phyloP scores from a whole-genome alignment of 306 rosid genomes.

The Quercus wislizeni region DNA sequence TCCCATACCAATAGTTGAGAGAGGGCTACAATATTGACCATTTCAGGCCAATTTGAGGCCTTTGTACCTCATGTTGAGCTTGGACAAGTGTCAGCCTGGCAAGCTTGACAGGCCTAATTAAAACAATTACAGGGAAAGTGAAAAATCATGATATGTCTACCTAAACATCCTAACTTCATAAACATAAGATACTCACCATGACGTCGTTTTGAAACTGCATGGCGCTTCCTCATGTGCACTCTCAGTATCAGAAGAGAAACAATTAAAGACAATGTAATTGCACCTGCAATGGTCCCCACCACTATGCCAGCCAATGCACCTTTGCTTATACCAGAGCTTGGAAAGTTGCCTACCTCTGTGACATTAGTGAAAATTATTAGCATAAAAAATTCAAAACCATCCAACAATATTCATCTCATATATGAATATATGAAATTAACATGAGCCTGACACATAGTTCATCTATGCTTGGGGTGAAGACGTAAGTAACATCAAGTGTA shows the following conservation, averaged over 20 bases:
- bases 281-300: constrained; percentile 71
- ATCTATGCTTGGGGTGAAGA: background rate
- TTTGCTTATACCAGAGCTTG: constrained; percentile 50
- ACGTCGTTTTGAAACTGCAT: constrained; percentile 49
- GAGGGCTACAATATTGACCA: too few relatives aligned
- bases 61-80: background rate
- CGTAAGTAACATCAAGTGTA: background rate
- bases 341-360: constrained; percentile 31
- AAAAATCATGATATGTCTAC: background rate
- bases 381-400: constrained; percentile 4
- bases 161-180: background rate
- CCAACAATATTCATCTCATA: background rate
- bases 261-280: constrained; percentile 55
- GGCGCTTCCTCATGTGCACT: constrained; percentile 29
- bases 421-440: background rate
- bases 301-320: constrained; percentile 74
- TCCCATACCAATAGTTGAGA: too few relatives aligned
- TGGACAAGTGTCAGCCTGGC: background rate
- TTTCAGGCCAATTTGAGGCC: background rate
- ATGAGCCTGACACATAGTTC: background rate
- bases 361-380: constrained; percentile 27
- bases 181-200: constrained; percentile 57
- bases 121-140: background rate
- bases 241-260: constrained; percentile 62
- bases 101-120: background rate